Evolutionary conservation across 2,329 filamentous ascomycete species (phyloP).

Genomic region (Cordyceps sp.): DNA sequence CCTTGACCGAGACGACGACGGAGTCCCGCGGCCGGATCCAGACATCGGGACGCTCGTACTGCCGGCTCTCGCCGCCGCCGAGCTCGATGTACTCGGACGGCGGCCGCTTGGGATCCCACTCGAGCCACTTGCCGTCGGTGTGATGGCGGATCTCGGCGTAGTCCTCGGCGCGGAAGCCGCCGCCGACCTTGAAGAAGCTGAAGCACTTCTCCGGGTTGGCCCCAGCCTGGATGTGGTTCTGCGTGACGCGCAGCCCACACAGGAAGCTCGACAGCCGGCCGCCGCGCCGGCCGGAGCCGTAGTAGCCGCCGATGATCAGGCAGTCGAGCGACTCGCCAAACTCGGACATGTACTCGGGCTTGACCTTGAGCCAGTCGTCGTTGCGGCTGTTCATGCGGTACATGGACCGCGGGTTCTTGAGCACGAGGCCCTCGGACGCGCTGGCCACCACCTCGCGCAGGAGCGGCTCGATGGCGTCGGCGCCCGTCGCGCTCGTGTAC

Average conservation of each 20-base stretch:
- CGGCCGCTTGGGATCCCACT: constrained; percentile 65
- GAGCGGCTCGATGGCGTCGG: constrained; percentile 60
- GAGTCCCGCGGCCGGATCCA: constrained; percentile 90
- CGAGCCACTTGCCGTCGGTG: constrained; percentile 81
- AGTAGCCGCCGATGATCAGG: constrained; percentile 81
- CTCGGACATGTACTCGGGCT: constrained; percentile 95
- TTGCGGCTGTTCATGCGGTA: constrained; percentile 83
- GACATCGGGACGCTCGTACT: constrained; percentile 68
- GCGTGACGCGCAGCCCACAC: constrained; percentile 68
- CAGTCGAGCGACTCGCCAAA: constrained; percentile 90
- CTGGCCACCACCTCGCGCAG: constrained; percentile 74
- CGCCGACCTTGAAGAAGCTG: constrained; percentile 98
- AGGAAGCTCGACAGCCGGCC: constrained; percentile 73
- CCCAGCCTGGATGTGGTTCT: constrained; percentile 43
- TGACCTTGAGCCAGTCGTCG: constrained; percentile 96
- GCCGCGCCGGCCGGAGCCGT: constrained; percentile 71
- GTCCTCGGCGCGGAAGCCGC: constrained; percentile 72
- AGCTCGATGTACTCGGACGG: constrained; percentile 68
- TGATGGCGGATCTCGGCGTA: constrained; percentile 68
- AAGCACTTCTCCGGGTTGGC: constrained; percentile 58
- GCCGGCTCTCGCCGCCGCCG: constrained; percentile 52
- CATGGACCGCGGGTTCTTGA: constrained; percentile 81
- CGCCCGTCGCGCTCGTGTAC: constrained; percentile 47
- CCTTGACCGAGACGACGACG: constrained; percentile 76
- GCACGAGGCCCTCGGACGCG: constrained; percentile 73